These are phyloP conservation scores for Trichoderma semiorbis DNA, from an alignment of 2,329 filamentous ascomycete genomes.

Conservation along the genomic window DNA sequence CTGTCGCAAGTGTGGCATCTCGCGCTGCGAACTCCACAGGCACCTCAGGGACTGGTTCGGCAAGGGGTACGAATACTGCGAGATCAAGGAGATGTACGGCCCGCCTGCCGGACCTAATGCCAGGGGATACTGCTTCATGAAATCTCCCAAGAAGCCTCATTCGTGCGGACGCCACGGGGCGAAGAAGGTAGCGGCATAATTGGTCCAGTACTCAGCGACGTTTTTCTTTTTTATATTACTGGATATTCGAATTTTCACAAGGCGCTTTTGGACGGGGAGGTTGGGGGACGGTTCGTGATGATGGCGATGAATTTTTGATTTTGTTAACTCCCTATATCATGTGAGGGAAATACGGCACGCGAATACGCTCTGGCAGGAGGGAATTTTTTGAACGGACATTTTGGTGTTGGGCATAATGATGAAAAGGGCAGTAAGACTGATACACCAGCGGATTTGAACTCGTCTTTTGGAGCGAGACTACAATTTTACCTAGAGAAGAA, in stretches of 20 bases:
- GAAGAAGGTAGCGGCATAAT: slow-evolving; percentile 16
- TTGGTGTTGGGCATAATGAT: not conserved
- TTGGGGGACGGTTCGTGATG: not conserved
- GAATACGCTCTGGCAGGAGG: not conserved
- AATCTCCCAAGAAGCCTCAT: slow-evolving; percentile 55
- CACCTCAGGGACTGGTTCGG: slow-evolving; percentile 61
- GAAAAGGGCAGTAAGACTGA: not conserved
- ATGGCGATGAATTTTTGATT: not conserved
- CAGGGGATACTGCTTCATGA: slow-evolving; percentile 54
- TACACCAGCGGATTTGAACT: not conserved
- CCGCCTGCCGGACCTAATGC: slow-evolving; percentile 44
- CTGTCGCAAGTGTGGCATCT: slow-evolving; percentile 60
- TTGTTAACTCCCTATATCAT: not conserved
- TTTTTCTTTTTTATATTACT: not conserved
- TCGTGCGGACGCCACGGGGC: slow-evolving; percentile 55
- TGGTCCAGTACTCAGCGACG: no score
- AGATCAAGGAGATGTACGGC: slow-evolving; percentile 56
- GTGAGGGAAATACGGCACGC: not conserved
- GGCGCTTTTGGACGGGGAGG: not conserved
- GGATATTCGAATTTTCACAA: not conserved
- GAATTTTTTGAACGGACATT: not conserved
- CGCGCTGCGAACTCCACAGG: slow-evolving; percentile 60
- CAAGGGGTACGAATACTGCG: slow-evolving; percentile 55
- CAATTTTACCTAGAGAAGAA: not conserved
- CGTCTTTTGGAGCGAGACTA: not conserved